Base-by-base conservation (phyloP, 192 early-diverging fungal species). In the Umbelopsis vinacea region DNA sequence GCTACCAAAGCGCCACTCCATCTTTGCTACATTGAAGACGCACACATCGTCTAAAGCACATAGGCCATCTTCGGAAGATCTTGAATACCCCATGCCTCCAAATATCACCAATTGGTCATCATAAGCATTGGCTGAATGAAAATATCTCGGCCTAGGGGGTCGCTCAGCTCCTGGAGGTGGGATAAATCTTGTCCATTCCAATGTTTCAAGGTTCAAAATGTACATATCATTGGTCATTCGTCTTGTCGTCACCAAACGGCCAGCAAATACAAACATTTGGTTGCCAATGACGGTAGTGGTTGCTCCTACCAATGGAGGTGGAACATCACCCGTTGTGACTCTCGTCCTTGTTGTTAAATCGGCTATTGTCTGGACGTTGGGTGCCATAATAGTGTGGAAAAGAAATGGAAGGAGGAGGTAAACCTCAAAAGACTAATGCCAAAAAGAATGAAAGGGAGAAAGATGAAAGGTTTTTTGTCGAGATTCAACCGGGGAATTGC, bases 11-110 rank as follows among this genome's bases (percentile, higher is more conserved):
- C 83, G 81, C 92, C 92, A 94, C n/a, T 81, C 81, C 24, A 90
- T 87, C 8, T 84, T 77, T 33, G 87, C 85, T 46, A 94, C 74
- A 73, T 94, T 88, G 40, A 92, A 86, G 4, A 92, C 83, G 1
- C 84, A 82, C 11, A 92, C 74, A 52, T 94, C 92, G 70, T 89
- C 90, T 38, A 92, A 87, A 11, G 92, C 87, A 67, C 84, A 80
- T 35, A 90, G 71, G 45, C 84, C 82, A 72, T 92, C 88, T 52
- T 81, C 29, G 69, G 84, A 68, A 46, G 73, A 52, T 69, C 77
- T 71, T 68, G 90, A 76, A 75, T 89, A 85, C 6, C 92, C 91
- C 92, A 94, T 94, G 8, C 92, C 92, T 45, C 92, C 92, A 83
- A 92, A 94, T 35, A 91, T 84, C 8, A 92, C 78, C 21, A 94